These are phyloP conservation scores for Penium margaritaceum DNA, from an alignment of 139 green algal species.

Conservation along the genomic window DNA sequence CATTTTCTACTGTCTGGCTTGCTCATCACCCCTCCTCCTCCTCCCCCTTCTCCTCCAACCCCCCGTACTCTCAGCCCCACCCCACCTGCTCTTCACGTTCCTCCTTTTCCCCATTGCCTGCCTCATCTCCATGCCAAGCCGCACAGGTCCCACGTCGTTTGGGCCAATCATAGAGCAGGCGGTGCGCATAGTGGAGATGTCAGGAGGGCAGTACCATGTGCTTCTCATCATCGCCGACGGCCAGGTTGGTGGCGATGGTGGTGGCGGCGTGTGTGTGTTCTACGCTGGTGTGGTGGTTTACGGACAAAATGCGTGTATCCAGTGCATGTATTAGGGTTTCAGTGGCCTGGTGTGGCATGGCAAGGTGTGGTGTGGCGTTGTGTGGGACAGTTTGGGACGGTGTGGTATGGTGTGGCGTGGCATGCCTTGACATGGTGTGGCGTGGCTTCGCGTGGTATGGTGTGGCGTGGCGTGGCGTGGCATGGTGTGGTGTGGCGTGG, in stretches of 20 bases:
- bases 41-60: no score
- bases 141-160: slow-evolving; percentile 68
- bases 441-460: neutral
- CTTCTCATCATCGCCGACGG: slow-evolving; percentile 44
- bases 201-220: slow-evolving; percentile 39
- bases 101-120: no score
- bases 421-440: neutral
- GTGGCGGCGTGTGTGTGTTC: neutral
- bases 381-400: no score
- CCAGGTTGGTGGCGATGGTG: slow-evolving; percentile 18
- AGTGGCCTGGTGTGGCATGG: neutral
- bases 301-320: neutral
- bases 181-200: slow-evolving; percentile 51
- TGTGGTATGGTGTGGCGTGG: neutral
- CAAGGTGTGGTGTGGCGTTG: neutral
- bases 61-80: no score
- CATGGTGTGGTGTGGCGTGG: neutral
- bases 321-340: neutral
- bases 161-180: slow-evolving; percentile 62
- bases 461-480: neutral
- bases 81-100: no score
- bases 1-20: no score
- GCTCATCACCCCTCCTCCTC: no score
- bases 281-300: neutral
- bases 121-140: no score